A percentile compares a stretch with the other conserved stretches of the same genome.
Evolutionary conservation across 176 grass and related monocot species (phyloP).

Genomic region (sorghum (Sorghum bicolor)): Sorghum_bicolor_NCBIv3 NC_012872.2:9621001-9621500

Average conservation of each 20-base stretch:
- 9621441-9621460: conserved; percentile 63
- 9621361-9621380: conserved; percentile 30
- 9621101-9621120: background rate
- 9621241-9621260: background rate
- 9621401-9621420: conserved; percentile 72
- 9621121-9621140: background rate
- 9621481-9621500: conserved; percentile 66
- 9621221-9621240: background rate
- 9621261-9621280: background rate
- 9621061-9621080: background rate
- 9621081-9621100: background rate
- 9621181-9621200: background rate
- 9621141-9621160: background rate
- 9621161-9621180: background rate
- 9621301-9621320: background rate
- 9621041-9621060: background rate
- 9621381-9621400: conserved; percentile 39
- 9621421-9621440: conserved; percentile 45
- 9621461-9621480: conserved; percentile 59
- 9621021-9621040: background rate
- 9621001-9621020: background rate
- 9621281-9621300: background rate
- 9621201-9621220: background rate
- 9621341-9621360: background rate
- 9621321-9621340: background rate